Conservation (phyloP, 139 green algal genomes). For the Micromonas commoda region DNA sequence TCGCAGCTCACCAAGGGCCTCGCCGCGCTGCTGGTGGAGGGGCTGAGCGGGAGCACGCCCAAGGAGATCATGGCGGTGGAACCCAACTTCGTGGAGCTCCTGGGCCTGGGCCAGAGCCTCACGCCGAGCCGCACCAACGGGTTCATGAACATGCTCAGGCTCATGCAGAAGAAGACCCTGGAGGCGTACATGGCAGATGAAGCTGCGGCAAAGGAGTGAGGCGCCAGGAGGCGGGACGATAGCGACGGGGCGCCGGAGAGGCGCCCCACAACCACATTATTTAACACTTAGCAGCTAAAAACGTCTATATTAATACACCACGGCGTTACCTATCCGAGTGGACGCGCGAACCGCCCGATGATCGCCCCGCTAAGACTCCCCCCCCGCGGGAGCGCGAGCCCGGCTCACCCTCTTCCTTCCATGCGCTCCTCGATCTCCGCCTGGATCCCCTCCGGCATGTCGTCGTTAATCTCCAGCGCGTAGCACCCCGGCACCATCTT, state of each 20-base stretch:
- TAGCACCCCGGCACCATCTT: constrained; percentile 38
- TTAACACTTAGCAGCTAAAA: not conserved
- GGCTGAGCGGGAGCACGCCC: constrained; percentile 72
- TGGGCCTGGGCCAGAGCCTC: constrained; percentile 89
- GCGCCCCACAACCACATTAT: not conserved
- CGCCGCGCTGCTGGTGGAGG: constrained; percentile 50
- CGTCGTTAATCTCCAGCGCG: constrained; percentile 34
- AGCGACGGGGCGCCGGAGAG: not conserved
- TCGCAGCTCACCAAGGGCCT: constrained; percentile 87
- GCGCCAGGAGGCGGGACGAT: not conserved
- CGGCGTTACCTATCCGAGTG: not conserved
- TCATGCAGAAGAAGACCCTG: constrained; percentile 77
- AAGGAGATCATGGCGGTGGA: constrained; percentile 46
- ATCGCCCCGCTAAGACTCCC: too few relatives aligned
- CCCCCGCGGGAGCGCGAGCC: too few relatives aligned
- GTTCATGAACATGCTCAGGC: constrained; percentile 60
- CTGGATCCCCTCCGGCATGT: constrained; percentile 45
- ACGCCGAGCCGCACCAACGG: constrained; percentile 96
- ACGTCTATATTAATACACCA: not conserved
- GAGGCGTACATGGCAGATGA: constrained; percentile 2
- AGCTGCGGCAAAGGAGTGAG: not conserved
- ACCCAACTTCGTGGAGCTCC: constrained; percentile 73
- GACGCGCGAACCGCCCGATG: not conserved
- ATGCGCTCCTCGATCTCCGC: not conserved
- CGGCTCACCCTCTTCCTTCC: not conserved